A percentile compares a stretch with the other conserved stretches of the same genome.
These are phyloP conservation scores for Fragaria nilgerrensis DNA, from an alignment of 306 rosid genomes.

Conservation along the genomic window DNA sequence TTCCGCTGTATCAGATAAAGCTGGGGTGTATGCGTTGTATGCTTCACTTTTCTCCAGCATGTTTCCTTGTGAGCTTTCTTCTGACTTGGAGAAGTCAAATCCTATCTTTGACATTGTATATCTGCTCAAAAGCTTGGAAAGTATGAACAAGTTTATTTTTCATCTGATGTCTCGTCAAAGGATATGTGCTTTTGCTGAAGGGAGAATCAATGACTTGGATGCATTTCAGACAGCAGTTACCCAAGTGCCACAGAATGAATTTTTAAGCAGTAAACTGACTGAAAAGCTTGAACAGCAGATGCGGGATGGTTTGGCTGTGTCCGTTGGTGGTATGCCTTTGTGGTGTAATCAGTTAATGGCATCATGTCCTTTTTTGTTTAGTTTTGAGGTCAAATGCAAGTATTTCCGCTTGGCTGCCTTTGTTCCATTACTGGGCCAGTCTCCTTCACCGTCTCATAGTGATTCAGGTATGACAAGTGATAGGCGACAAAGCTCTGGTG, in stretches of 20 bases:
- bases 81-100: constrained; percentile 72
- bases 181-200: constrained; percentile 79
- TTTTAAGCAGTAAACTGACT: constrained; percentile 80
- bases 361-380: constrained; percentile 79
- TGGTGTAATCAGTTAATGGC: constrained; percentile 82
- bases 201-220: constrained; percentile 66
- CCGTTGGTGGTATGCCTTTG: constrained; percentile 77
- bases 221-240: constrained; percentile 47
- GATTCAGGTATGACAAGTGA: constrained; percentile 47
- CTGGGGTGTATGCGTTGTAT: constrained; percentile 41
- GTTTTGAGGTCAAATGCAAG: constrained; percentile 92
- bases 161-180: constrained; percentile 79
- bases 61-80: constrained; percentile 62
- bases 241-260: constrained; percentile 71
- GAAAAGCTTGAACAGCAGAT: constrained; percentile 96
- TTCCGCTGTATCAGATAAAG: constrained; percentile 32
- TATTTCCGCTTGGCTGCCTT: constrained; percentile 82
- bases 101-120: constrained; percentile 62
- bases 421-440: constrained; percentile 52
- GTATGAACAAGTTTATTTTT: constrained; percentile 62
- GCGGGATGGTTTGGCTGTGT: constrained; percentile 74
- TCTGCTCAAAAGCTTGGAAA: constrained; percentile 82
- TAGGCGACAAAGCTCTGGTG: constrained; percentile 48
- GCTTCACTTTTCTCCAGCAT: constrained; percentile 62
- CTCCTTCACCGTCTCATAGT: constrained; percentile 41